phyloP scores from a whole-genome alignment of 2,329 filamentous ascomycete species.

The Fusarium nodosum region DNA sequence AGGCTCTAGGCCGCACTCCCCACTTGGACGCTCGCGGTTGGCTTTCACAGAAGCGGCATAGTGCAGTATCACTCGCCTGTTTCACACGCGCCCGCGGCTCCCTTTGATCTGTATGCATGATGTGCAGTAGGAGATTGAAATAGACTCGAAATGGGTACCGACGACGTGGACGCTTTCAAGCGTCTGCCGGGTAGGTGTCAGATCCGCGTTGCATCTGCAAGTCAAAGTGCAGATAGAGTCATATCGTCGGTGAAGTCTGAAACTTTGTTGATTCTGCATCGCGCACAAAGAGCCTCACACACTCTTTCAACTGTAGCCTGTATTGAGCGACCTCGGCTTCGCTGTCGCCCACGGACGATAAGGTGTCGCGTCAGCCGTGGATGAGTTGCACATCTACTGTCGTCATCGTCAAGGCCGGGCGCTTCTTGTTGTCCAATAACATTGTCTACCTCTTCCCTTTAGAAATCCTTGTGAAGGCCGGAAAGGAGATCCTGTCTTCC shows the following conservation, averaged over 20 bases:
- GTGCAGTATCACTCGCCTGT: conserved; percentile 39
- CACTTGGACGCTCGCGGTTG: conserved; percentile 34
- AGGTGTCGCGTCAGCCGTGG: conserved; percentile 46
- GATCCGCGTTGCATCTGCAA: conserved; percentile 45
- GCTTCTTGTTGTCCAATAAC: conserved; percentile 42
- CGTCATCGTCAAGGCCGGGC: conserved; percentile 46
- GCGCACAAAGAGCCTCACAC: not conserved
- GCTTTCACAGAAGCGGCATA: conserved; percentile 44
- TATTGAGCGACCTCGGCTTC: conserved; percentile 33
- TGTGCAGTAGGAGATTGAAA: conserved; percentile 49
- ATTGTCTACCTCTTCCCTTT: conserved; percentile 23
- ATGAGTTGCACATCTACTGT: conserved; percentile 44
- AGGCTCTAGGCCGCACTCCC: conserved; percentile 34
- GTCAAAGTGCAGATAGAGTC: conserved; percentile 35
- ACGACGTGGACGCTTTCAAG: conserved; percentile 49
- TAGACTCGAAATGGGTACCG: conserved; percentile 46
- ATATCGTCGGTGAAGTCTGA: conserved; percentile 50
- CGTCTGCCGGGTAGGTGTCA: conserved; percentile 44
- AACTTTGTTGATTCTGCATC: conserved; percentile 13
- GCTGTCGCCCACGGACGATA: conserved; percentile 26
- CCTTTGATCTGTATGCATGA: conserved; percentile 50
- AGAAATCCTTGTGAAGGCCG: conserved; percentile 39
- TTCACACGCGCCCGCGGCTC: conserved; percentile 43
- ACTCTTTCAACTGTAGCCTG: conserved; percentile 13
- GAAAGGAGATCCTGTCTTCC: conserved; percentile 48